Base-by-base conservation (phyloP, 176 grass and related monocot genomes). In the Neostapfia colusana region DNA sequence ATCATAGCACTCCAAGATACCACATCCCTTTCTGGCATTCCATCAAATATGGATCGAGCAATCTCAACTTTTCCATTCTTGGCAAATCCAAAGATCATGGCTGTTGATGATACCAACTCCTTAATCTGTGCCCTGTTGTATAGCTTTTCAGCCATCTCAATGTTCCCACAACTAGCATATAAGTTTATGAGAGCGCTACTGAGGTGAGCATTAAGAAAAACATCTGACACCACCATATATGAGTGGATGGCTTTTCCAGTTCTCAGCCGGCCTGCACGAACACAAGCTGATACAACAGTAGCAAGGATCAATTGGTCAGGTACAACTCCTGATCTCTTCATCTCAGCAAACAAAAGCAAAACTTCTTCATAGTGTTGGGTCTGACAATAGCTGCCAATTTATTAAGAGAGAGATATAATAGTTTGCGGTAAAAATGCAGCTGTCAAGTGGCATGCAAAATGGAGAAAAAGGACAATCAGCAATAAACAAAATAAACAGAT, bases 1-100 rank as follows among this genome's bases (percentile, higher is more conserved):
- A 98, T 88, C 91, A 98, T 89, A 65, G 95, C 91, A 79, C 89
- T 98, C 91, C 95, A 98, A 77, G 79, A 94, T 55, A 98, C 82
- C 9, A 93, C 71, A 43, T 98, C 91, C 79, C 84, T 94, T 41
- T 84, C 61, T 64, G 77, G 53, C 95, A 98, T 90, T 69, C 43
- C 71, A 79, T 94, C 74, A 60, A 98, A 93, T 87, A 98, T 89
- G 58, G 49, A 83, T 39, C 83, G 89, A 46, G 91, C 89, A 82
- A 76, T 66, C 26, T 89, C 76, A 49, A 92, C 61, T 46, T 84
- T 73, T 56, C 86, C 80, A 42, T 88, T 82, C 84, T 92, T 98
- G 65, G 86, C 89, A 63, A 88, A 94, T n/a, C 86, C 91, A 67
- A 59, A 88, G 17, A 98, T 66, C 89, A 98, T 90, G 42, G 89